Base-by-base conservation (phyloP, 805 yeast species). In the Metschnikowia kofuensis region DNA sequence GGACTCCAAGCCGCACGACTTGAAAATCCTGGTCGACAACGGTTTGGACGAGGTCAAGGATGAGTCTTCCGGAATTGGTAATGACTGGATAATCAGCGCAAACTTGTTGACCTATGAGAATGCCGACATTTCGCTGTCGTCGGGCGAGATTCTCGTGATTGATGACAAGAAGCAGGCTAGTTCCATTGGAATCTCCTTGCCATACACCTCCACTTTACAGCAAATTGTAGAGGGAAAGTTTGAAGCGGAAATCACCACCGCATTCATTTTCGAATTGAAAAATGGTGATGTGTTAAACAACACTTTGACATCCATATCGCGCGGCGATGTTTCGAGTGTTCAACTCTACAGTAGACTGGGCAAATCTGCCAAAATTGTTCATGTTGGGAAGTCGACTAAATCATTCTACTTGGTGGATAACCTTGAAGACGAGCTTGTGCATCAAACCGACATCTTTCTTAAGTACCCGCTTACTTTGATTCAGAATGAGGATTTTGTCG, bases 71-170 rank as follows among this genome's bases (percentile, higher is more conserved):
- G 57, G 78, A 60, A 57, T 61, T 7, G 80, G 80, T 1, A 69
- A 75, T 16, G 79, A 82, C 60, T 84, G 89, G 89, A 75, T 82
- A 41, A 65, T 82, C 13, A 68, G 84, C 28, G 87, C 83, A 11
- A 79, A 75, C 51, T 56, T 84, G 31, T 68, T 78, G 36, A 68
- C 80, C 15, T 84, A 82, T 78, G 84, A 81, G 61, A 71, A 72
- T 45, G 55, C 60, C 1, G 54, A 66, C 11, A 70, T 82, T 29
- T 65, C 56, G 10, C 58, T 60, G 15, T 65, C 76, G 35, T 44
- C 56, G 6, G 85, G 84, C 49, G 61, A 65, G 10, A 53, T 78
- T 1, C 36, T 53, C 6, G 35, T 56, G 9, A 34, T 60, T n/a
- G 55, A 53, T 7, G 49, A 66, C 31, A 57, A 57, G 27, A 57